A percentile compares a stretch with the other conserved stretches of the same genome.
Evolutionary conservation across 371 early-diverging fungal species (phyloP).

Genomic region (Dichotomocladium elegans): DNA sequence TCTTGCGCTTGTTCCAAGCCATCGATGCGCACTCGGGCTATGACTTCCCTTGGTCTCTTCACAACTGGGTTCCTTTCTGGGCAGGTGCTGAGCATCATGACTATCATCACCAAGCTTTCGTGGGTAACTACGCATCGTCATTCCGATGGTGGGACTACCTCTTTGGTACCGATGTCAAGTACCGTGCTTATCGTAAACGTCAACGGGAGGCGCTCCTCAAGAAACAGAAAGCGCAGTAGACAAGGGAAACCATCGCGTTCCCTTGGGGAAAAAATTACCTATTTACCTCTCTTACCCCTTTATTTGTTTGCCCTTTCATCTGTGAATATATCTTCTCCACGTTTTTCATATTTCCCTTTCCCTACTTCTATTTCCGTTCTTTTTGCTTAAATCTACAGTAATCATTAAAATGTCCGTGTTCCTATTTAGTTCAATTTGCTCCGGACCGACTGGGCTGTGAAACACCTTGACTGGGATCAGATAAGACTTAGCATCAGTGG

Average conservation of each 20-base stretch:
- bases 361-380: not conserved
- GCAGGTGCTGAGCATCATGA: constrained; percentile 85
- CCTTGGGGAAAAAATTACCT: no score
- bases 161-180: constrained; percentile 78
- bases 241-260: not conserved
- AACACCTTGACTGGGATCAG: no score
- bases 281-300: no score
- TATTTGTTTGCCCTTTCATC: not conserved
- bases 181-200: constrained; percentile 59
- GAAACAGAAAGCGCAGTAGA: constrained; percentile 7
- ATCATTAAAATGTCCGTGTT: no score
- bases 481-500: no score
- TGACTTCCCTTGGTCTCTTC: constrained; percentile 90
- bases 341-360: not conserved
- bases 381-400: no score
- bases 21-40: constrained; percentile 94
- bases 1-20: constrained; percentile 72
- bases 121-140: constrained; percentile 75
- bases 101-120: constrained; percentile 79
- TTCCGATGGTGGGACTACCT: constrained; percentile 85
- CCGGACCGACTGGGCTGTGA: no score
- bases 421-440: no score
- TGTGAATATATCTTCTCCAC: not conserved
- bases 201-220: constrained; percentile 27
- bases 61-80: constrained; percentile 75